A percentile compares a stretch with the other conserved stretches of the same genome.
Evolutionary conservation across 2,329 filamentous ascomycete genomes (phyloP).

Genomic region (Zelopaecilomyces penicillatus): DNA sequence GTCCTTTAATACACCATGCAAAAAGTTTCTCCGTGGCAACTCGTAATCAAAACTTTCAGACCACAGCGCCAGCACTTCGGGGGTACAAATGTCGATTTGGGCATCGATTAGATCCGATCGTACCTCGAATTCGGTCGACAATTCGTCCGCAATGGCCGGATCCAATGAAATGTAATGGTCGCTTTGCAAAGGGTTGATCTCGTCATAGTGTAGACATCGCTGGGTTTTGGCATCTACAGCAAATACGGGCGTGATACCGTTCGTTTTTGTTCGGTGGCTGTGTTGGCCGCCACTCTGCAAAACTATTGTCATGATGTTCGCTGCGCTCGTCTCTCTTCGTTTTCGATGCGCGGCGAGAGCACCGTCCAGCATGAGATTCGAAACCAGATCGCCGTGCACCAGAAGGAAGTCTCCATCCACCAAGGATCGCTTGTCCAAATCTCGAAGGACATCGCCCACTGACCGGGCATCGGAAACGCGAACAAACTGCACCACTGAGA

Average conservation of each 20-base stretch:
- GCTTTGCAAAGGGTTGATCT: slow-evolving; percentile 63
- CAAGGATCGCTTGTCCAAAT: slow-evolving; percentile 77
- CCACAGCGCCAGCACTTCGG: slow-evolving; percentile 89
- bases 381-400: slow-evolving; percentile 86
- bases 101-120: slow-evolving; percentile 86
- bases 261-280: slow-evolving; percentile 67
- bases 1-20: slow-evolving; percentile 90
- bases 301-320: slow-evolving; percentile 97
- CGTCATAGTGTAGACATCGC: slow-evolving; percentile 88
- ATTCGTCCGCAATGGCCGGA: slow-evolving; percentile 63
- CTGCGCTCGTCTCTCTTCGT: slow-evolving; percentile 74
- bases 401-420: slow-evolving; percentile 87
- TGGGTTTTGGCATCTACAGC: slow-evolving; percentile 73
- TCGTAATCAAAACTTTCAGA: slow-evolving; percentile 98
- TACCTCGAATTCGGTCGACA: slow-evolving; percentile 67
- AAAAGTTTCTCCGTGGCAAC: slow-evolving; percentile 75
- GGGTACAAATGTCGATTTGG: slow-evolving; percentile 94
- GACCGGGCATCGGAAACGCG: slow-evolving; percentile 76
- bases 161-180: slow-evolving; percentile 66
- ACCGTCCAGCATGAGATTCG: slow-evolving; percentile 76
- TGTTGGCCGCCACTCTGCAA: slow-evolving; percentile 64
- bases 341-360: slow-evolving; percentile 72
- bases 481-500: slow-evolving; percentile 74
- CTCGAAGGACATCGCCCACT: slow-evolving; percentile 87
- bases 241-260: slow-evolving; percentile 72